These are phyloP conservation scores for Asparagopsis taxiformis DNA, from an alignment of 31 red algal species.

Conservation along the genomic window DNA sequence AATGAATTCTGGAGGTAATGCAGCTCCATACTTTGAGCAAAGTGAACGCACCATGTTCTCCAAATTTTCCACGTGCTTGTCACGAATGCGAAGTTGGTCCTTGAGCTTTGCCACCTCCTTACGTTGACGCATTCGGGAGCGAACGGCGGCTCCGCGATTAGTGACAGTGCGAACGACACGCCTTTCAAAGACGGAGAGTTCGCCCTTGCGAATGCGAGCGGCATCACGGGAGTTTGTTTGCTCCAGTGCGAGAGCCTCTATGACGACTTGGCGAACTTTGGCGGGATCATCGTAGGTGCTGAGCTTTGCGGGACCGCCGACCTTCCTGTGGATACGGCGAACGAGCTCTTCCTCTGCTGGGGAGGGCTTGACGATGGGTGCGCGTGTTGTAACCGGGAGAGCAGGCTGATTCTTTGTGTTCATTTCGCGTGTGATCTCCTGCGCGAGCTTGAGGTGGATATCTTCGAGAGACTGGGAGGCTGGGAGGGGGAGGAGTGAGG, in stretches of 20 bases:
- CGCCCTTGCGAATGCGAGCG: slow-evolving; percentile 33
- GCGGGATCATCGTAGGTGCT: slow-evolving; percentile 64
- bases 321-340: slow-evolving; percentile 49
- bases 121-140: slow-evolving; percentile 52
- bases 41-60: slow-evolving; percentile 26
- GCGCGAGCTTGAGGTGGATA: no score
- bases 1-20: slow-evolving; percentile 5
- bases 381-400: slow-evolving; percentile 6
- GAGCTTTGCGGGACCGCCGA: slow-evolving; percentile 58
- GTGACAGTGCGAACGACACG: slow-evolving; percentile 64
- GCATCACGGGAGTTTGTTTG: slow-evolving; percentile 19
- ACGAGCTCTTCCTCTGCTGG: slow-evolving; percentile 58
- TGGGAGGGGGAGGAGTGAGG: no score
- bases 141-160: slow-evolving; percentile 59
- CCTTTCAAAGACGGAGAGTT: slow-evolving; percentile 53
- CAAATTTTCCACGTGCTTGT: slow-evolving; percentile 14
- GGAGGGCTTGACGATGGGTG: slow-evolving; percentile 38
- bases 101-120: slow-evolving; percentile 48
- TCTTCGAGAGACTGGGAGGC: no score
- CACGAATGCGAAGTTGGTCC: slow-evolving; percentile 24
- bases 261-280: slow-evolving; percentile 60
- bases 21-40: slow-evolving; percentile 28
- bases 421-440: neutral
- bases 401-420: slow-evolving; percentile 12
- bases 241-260: slow-evolving; percentile 51